Conservation (phyloP, 495 filamentous ascomycete genomes). For the Lasiosphaeris hirsuta region DNA sequence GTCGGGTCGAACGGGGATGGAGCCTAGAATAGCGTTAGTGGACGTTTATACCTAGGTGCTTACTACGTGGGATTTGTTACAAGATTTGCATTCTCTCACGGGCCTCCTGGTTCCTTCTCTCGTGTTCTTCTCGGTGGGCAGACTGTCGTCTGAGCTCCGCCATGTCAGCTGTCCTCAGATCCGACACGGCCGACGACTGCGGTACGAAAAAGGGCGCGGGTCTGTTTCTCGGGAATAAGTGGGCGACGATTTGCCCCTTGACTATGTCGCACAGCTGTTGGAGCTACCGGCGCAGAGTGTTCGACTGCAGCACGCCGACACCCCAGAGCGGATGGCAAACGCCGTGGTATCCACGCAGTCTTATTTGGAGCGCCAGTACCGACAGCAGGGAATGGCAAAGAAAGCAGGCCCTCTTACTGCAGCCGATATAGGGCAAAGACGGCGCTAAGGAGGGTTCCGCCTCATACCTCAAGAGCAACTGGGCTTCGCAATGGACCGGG, state of each 20-base stretch:
- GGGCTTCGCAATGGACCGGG: neutral
- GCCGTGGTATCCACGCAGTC: neutral
- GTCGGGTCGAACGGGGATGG: too few relatives aligned
- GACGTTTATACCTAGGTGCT: too few relatives aligned
- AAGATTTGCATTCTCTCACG: slow-evolving; percentile 1
- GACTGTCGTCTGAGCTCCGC: neutral
- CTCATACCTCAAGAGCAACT: neutral
- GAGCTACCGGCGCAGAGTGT: neutral
- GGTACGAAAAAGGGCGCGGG: neutral
- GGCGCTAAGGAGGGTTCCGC: slow-evolving; percentile 1
- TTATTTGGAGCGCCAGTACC: neutral
- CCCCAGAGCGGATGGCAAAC: neutral
- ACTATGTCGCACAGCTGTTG: neutral
- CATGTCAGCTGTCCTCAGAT: neutral
- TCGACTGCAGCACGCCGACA: neutral
- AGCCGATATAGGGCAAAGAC: slow-evolving; percentile 1
- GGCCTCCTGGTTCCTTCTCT: neutral
- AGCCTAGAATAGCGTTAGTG: too few relatives aligned
- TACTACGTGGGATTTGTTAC: neutral
- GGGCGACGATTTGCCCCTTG: neutral
- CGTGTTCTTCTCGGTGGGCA: neutral
- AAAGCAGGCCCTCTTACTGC: slow-evolving; percentile 5
- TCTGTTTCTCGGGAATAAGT: neutral
- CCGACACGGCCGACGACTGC: slow-evolving; percentile 1
- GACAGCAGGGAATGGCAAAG: neutral